Evolutionary conservation across 2,329 filamentous ascomycete genomes (phyloP).

Genomic region (Geosmithia putterillii): DNA sequence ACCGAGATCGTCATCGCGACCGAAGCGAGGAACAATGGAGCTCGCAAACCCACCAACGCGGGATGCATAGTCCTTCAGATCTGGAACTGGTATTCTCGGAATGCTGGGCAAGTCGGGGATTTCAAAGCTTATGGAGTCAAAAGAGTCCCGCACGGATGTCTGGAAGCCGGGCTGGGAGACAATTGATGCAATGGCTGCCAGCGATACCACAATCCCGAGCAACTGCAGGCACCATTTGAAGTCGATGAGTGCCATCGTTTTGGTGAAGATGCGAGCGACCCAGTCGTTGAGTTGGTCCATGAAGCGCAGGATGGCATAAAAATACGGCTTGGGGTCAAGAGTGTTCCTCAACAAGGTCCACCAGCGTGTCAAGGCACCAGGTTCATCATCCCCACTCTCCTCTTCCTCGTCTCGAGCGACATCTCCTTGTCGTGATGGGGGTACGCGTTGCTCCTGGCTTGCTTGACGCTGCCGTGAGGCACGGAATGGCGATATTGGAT

Average conservation of each 20-base stretch:
- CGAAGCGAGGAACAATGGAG: not conserved
- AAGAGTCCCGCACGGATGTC: not conserved
- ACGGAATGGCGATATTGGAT: constrained; percentile 6
- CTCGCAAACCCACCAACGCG: not conserved
- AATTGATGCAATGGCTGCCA: not conserved
- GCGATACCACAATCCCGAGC: not conserved
- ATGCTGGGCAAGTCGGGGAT: not conserved
- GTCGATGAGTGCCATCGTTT: not conserved
- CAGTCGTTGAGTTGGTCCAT: not conserved
- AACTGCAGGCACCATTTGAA: not conserved
- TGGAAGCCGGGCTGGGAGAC: not conserved
- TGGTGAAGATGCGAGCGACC: not conserved
- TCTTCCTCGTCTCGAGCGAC: constrained; percentile 3
- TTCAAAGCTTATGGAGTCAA: not conserved
- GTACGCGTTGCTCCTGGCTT: constrained; percentile 1
- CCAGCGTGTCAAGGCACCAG: constrained; percentile 6
- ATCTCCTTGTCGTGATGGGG: constrained; percentile 1
- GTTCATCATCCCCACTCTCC: constrained; percentile 3
- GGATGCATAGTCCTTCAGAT: not conserved
- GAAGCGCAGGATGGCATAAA: constrained; percentile 7
- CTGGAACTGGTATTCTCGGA: no score
- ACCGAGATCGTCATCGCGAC: constrained; percentile 4
- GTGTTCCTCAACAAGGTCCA: no score
- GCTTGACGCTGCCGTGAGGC: not conserved
- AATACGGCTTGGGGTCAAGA: constrained; percentile 17